phyloP scores from a whole-genome alignment of 2,329 filamentous ascomycete species.

The Zalaria sp. region DNA sequence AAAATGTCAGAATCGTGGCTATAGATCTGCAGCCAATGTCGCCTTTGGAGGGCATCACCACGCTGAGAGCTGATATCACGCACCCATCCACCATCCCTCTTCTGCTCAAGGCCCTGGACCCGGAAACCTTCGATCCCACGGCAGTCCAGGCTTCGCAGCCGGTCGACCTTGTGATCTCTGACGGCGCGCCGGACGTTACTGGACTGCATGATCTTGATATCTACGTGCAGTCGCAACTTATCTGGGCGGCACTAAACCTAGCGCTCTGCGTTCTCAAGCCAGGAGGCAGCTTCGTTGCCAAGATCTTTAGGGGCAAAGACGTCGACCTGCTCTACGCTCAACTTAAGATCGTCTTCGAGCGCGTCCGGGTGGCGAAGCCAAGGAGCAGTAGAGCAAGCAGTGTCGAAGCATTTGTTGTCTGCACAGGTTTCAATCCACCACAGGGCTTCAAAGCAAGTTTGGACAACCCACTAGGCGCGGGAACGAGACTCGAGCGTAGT shows the following conservation, averaged over 20 bases:
- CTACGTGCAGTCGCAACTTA: slow-evolving; percentile 89
- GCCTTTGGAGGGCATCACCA: slow-evolving; percentile 81
- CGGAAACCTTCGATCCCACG: slow-evolving; percentile 35
- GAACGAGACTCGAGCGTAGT: slow-evolving; percentile 32
- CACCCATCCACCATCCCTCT: slow-evolving; percentile 90
- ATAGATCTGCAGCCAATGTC: slow-evolving; percentile 96
- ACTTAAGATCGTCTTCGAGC: slow-evolving; percentile 77
- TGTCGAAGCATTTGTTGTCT: slow-evolving; percentile 93
- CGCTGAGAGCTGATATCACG: slow-evolving; percentile 88
- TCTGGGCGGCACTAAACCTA: slow-evolving; percentile 87
- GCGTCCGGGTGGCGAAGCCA: slow-evolving; percentile 84
- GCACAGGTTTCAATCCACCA: slow-evolving; percentile 75
- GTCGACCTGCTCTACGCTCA: slow-evolving; percentile 94
- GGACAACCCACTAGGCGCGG: slow-evolving; percentile 58
- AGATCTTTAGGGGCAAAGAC: slow-evolving; percentile 90
- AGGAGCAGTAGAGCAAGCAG: slow-evolving; percentile 90
- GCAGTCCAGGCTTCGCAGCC: slow-evolving; percentile 47
- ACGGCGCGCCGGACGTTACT: slow-evolving; percentile 92
- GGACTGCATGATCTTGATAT: slow-evolving; percentile 95
- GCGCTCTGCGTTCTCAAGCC: slow-evolving; percentile 84
- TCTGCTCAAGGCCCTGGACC: slow-evolving; percentile 71
- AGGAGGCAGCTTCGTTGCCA: slow-evolving; percentile 92
- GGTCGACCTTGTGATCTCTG: slow-evolving; percentile 87
- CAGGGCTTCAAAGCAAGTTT: slow-evolving; percentile 60
- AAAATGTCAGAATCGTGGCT: slow-evolving; percentile 76